These are phyloP conservation scores for Liriodendron chinense DNA, from an alignment of 164 flowering plant genomes.

Conservation along the genomic window DNA sequence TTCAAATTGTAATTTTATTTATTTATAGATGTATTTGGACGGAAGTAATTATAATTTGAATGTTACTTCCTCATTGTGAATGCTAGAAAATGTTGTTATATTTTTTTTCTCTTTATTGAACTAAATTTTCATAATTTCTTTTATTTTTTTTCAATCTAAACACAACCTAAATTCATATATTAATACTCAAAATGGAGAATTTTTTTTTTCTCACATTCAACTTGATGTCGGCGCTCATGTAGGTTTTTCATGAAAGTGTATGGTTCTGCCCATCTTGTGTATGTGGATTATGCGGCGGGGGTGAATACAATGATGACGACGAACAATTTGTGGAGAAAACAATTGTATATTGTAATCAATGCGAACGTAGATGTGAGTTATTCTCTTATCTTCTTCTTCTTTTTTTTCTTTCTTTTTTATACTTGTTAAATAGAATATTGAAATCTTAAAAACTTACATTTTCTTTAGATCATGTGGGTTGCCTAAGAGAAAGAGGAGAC, in stretches of 20 bases:
- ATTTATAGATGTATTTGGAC: too few species aligned
- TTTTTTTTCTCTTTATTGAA: too few species aligned
- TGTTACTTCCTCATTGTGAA: too few species aligned
- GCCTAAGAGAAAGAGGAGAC: conserved; percentile 39
- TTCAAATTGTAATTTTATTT: too few species aligned
- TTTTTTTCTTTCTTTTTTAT: too few species aligned
- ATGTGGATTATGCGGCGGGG: conserved; percentile 60
- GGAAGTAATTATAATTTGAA: too few species aligned
- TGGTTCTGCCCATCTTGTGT: conserved; percentile 92
- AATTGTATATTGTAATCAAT: conserved; percentile 59
- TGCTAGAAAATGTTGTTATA: too few species aligned
- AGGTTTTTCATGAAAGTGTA: conserved; percentile 75
- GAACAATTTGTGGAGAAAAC: conserved; percentile 22
- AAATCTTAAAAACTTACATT: neutral
- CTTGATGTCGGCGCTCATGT: conserved; percentile 11
- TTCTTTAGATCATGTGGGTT: conserved; percentile 65
- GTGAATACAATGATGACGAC: conserved; percentile 20
- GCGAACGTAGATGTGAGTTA: conserved; percentile 67
- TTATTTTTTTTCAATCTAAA: too few species aligned
- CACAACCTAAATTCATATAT: too few species aligned
- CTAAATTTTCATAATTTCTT: too few species aligned
- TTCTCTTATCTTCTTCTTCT: neutral
- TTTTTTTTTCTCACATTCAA: neutral
- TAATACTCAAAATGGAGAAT: neutral
- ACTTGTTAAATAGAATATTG: neutral